Conservation (phyloP, 1,284 basidiomycete species). For the Irpex sp. region DNA sequence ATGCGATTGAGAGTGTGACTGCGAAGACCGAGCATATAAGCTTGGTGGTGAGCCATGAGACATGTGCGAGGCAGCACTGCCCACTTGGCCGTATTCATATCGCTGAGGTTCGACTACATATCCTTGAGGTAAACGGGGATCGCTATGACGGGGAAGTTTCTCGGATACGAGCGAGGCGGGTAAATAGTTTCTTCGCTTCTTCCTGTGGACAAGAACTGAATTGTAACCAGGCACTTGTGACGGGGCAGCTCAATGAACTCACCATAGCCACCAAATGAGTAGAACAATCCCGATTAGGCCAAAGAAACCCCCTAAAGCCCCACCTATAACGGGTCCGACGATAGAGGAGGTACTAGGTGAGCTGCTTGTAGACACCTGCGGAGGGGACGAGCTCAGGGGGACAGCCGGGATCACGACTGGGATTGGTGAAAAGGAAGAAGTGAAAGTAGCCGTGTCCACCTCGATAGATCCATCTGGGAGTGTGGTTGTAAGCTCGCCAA, state of each 20-base stretch:
- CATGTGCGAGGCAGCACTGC: conserved; percentile 16
- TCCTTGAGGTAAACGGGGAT: not conserved
- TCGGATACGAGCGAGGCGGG: conserved; percentile 3
- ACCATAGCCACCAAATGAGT: conserved; percentile 24
- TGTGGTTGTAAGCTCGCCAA: conserved; percentile 14
- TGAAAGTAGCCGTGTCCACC: conserved; percentile 14
- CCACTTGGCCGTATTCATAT: conserved; percentile 27
- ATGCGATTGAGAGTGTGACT: not conserved
- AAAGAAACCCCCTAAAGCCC: conserved; percentile 27
- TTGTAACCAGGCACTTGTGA: not conserved
- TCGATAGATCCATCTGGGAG: conserved; percentile 18
- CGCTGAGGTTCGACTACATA: conserved; percentile 19
- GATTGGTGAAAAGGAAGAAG: conserved; percentile 16
- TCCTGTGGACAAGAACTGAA: not conserved
- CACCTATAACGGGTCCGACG: conserved; percentile 24
- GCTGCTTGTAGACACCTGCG: not conserved
- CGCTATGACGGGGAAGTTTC: not conserved
- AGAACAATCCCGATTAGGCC: conserved; percentile 22
- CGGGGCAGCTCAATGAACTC: not conserved
- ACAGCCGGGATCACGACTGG: conserved; percentile 9
- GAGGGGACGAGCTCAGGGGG: not conserved
- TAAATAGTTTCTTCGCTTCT: not conserved
- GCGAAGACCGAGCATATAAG: not conserved
- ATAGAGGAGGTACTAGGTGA: conserved; percentile 1
- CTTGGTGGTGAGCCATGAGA: not conserved